Evolutionary conservation across 352 stramenopile species (phyloP).

Genomic region (Globisporangium irregulare): DNA sequence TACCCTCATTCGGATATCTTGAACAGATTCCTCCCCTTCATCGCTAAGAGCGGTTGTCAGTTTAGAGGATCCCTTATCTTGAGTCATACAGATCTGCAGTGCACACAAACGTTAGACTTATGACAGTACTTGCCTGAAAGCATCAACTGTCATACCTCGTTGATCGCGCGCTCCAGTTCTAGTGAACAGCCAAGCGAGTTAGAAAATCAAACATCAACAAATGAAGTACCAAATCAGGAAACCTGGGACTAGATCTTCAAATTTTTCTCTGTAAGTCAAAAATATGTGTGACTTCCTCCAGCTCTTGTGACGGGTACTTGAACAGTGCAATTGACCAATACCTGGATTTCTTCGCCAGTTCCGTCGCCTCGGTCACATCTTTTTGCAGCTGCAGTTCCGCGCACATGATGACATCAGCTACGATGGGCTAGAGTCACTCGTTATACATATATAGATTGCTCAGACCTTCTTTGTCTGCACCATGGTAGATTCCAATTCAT

Average conservation of each 20-base stretch:
- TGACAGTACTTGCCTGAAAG: background rate
- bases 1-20: constrained; percentile 6
- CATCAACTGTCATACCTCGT: background rate
- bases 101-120: background rate
- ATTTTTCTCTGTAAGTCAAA: background rate
- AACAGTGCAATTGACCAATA: background rate
- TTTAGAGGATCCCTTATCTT: background rate
- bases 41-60: background rate
- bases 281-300: background rate
- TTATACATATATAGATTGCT: too few species aligned
- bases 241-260: constrained; percentile 11
- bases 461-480: background rate
- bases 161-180: constrained; percentile 12
- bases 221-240: too few species aligned
- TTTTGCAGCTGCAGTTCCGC: constrained; percentile 9
- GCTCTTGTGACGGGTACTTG: background rate
- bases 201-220: background rate
- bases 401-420: background rate
- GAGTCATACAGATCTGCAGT: background rate
- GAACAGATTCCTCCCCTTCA: background rate
- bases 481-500: background rate
- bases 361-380: constrained; percentile 8
- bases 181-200: background rate
- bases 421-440: background rate
- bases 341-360: background rate